These are phyloP conservation scores for Kandelia obovata DNA, from an alignment of 345 rosid species.

Conservation along the genomic window DNA sequence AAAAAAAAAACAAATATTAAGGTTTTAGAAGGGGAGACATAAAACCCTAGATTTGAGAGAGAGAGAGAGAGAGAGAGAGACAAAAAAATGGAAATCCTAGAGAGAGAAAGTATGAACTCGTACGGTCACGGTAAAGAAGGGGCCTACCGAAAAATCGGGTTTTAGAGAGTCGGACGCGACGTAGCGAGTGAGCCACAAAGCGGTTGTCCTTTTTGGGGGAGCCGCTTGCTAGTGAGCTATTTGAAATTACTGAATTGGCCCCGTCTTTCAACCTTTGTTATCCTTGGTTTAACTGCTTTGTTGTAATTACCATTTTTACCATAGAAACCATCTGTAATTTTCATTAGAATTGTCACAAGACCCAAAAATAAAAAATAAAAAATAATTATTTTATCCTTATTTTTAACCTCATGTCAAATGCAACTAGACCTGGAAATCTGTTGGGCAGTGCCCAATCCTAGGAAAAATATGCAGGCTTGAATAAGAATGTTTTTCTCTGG, in stretches of 20 bases:
- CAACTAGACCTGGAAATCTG: no score
- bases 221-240: neutral
- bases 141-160: neutral
- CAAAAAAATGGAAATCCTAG: neutral
- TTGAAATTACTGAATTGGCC: neutral
- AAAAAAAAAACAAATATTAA: neutral
- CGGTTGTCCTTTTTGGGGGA: neutral
- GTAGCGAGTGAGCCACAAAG: slow-evolving; percentile 1
- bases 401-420: no score
- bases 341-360: no score
- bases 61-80: slow-evolving; percentile 1
- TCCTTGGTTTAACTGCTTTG: no score
- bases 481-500: no score
- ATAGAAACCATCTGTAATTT: no score
- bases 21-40: slow-evolving; percentile 9
- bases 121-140: slow-evolving; percentile 12
- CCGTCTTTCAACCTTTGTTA: no score
- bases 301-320: no score
- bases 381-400: no score
- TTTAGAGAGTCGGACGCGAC: neutral
- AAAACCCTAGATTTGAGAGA: slow-evolving; percentile 10
- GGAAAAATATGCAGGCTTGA: no score
- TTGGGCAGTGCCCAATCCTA: no score
- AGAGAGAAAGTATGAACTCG: neutral
- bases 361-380: no score